Base-by-base conservation (phyloP, 2,329 filamentous ascomycete genomes). In the Diaporthe velutina region DNA sequence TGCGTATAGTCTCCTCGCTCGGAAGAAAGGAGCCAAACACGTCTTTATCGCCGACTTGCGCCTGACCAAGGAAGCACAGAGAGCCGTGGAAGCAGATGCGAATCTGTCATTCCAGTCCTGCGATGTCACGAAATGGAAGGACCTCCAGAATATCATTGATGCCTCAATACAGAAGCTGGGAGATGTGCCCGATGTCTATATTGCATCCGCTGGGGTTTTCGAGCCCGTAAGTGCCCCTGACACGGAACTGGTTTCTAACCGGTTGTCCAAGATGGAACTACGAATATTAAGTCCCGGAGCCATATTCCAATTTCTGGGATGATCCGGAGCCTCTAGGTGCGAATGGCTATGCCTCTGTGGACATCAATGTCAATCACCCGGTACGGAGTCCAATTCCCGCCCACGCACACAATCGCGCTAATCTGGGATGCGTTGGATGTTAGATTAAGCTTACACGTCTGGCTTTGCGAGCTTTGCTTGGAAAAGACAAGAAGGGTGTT, bases 361-460 rank as follows among this genome's bases (percentile, higher is more conserved):
- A 70, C 52, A 33, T 70, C 52, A 58, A 70, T 13, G 52, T 70
- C 19, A 70, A 70, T 7, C 67, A 70, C 25, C 67, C 67, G 35
- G 67, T 70, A n/a, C n/a, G n/a, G n/a, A n/a, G n/a, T n/a, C n/a
- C n/a, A n/a, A 40, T 10, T 10, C 13, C 38, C 6, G 38, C 8
- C 38, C 10, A 9, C 38, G 13, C 38, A 40, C 12, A 40, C 38
- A 40, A 10, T 13, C 7, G 38, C 8, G 13, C 38, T 40, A 40
- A 40, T 6, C 13, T 10, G 12, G 13, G 7, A 10, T 40, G 38
- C 38, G 8, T 10, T 10, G 12, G 13, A 38, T 9, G 8, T 10
- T 40, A 72, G 70, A 72, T 72, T 42, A 72, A 61, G 33, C 70
- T 72, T 55, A 72, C 70, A 2, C 70, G 70, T 42, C 42, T 72